Conservation (phyloP, 2,329 filamentous ascomycete species). For the Aspergillus ibericus region DNA sequence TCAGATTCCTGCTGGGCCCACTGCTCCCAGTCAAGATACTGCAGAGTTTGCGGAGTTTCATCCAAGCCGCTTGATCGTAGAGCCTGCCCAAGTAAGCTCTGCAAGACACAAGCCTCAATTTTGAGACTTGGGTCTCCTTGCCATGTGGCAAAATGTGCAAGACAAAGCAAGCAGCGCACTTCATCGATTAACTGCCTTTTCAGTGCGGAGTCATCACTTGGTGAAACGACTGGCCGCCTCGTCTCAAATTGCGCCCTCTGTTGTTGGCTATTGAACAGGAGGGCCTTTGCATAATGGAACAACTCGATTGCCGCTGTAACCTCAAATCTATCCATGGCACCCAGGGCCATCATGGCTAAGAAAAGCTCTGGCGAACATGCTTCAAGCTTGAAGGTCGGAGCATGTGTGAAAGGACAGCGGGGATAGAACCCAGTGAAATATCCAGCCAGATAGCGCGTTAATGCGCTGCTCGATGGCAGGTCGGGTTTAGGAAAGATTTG, state of each 20-base stretch:
- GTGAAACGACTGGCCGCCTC: no score
- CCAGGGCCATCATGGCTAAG: conserved; percentile 7
- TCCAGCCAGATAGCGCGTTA: conserved; percentile 6
- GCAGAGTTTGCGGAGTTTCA: background rate
- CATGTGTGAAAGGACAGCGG: conserved; percentile 5
- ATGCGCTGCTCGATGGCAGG: conserved; percentile 1
- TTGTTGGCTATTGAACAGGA: no score
- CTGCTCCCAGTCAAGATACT: background rate
- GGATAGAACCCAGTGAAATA: conserved; percentile 12
- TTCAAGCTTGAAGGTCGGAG: conserved; percentile 5
- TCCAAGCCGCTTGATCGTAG: background rate
- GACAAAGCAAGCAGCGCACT: conserved; percentile 6
- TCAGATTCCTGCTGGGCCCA: conserved; percentile 7
- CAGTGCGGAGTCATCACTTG: no score
- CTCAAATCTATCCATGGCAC: background rate
- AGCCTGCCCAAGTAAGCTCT: background rate
- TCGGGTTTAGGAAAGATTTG: conserved; percentile 38
- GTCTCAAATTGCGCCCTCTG: no score
- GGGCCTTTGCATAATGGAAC: no score
- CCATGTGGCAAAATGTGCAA: conserved; percentile 4
- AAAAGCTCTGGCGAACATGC: conserved; percentile 5
- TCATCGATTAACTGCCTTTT: background rate
- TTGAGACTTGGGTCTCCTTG: background rate
- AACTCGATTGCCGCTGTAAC: no score
- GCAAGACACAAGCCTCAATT: background rate